phyloP scores from a whole-genome alignment of 495 filamentous ascomycete species.

The Ascodesmis nigricans region DNA sequence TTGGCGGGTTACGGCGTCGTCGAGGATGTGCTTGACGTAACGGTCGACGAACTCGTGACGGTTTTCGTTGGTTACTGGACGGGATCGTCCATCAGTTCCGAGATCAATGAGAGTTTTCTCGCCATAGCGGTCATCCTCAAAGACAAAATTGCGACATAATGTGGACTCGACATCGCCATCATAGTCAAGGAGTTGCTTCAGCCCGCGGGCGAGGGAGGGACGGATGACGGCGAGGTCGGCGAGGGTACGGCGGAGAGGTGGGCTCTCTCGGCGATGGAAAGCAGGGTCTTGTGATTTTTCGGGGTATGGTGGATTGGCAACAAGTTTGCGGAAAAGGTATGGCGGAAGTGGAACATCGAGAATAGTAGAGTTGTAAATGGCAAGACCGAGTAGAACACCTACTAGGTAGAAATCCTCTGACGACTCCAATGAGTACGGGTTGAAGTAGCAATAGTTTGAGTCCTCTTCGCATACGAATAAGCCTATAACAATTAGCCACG shows the following conservation, averaged over 20 bases:
- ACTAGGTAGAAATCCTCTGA: conserved; percentile 89
- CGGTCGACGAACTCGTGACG: conserved; percentile 72
- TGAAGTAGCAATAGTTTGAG: conserved; percentile 86
- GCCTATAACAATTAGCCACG: too few species aligned
- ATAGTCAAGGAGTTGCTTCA: conserved; percentile 56
- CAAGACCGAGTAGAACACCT: conserved; percentile 67
- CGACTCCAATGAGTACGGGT: conserved; percentile 72
- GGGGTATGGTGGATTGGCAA: conserved; percentile 28
- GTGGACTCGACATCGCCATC: conserved; percentile 66
- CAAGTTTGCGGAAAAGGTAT: conserved; percentile 77
- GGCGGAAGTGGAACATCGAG: conserved; percentile 76
- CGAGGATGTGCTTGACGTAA: conserved; percentile 63
- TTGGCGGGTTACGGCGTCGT: conserved; percentile 55
- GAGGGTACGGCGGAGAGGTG: conserved; percentile 46
- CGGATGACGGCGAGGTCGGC: conserved; percentile 74
- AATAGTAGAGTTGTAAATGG: conserved; percentile 94
- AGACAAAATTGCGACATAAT: conserved; percentile 68
- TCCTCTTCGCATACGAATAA: conserved; percentile 92
- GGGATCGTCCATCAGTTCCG: conserved; percentile 49
- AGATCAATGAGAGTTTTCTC: conserved; percentile 42
- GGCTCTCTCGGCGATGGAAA: conserved; percentile 31
- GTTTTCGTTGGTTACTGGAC: conserved; percentile 66
- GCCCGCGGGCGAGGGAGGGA: conserved; percentile 52
- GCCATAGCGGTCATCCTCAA: conserved; percentile 59
- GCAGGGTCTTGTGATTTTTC: conserved; percentile 36